These are phyloP conservation scores for Fagopyrum tataricum DNA, from an alignment of 148 eudicot species.

Conservation along the genomic window DNA sequence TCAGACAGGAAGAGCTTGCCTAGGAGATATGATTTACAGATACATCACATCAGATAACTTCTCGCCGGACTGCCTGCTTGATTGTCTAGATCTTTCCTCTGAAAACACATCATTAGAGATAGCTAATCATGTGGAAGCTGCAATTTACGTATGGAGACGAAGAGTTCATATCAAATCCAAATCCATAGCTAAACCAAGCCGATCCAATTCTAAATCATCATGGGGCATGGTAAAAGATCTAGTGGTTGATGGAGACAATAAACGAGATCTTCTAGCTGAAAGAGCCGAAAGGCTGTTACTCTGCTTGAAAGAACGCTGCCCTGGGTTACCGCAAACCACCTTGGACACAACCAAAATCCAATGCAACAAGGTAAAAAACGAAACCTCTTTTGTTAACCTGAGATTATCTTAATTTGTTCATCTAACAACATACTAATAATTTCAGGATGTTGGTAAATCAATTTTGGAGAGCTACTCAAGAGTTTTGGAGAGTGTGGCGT, in stretches of 20 bases:
- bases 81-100: slow-evolving; percentile 63
- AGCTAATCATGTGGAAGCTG: slow-evolving; percentile 78
- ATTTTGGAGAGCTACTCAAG: slow-evolving; percentile 94
- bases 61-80: slow-evolving; percentile 68
- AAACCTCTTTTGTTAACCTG: not conserved
- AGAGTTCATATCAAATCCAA: slow-evolving; percentile 38
- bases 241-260: slow-evolving; percentile 68
- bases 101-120: slow-evolving; percentile 70
- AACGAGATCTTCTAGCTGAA: slow-evolving; percentile 55
- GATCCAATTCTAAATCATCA: slow-evolving; percentile 54
- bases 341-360: slow-evolving; percentile 72
- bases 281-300: slow-evolving; percentile 71
- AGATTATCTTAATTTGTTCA: not conserved
- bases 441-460: slow-evolving; percentile 90
- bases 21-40: slow-evolving; percentile 69
- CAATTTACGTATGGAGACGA: slow-evolving; percentile 67
- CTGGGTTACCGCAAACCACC: slow-evolving; percentile 70
- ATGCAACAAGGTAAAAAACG: slow-evolving; percentile 82
- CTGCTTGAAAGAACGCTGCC: slow-evolving; percentile 72
- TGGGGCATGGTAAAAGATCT: slow-evolving; percentile 77
- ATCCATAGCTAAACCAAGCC: slow-evolving; percentile 31
- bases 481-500: slow-evolving; percentile 86
- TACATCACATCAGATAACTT: slow-evolving; percentile 72
- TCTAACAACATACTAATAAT: not conserved
- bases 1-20: slow-evolving; percentile 72